Evolutionary conservation across 768 basidiomycete genomes (phyloP).

Genomic region (Epithele typhae): DNA sequence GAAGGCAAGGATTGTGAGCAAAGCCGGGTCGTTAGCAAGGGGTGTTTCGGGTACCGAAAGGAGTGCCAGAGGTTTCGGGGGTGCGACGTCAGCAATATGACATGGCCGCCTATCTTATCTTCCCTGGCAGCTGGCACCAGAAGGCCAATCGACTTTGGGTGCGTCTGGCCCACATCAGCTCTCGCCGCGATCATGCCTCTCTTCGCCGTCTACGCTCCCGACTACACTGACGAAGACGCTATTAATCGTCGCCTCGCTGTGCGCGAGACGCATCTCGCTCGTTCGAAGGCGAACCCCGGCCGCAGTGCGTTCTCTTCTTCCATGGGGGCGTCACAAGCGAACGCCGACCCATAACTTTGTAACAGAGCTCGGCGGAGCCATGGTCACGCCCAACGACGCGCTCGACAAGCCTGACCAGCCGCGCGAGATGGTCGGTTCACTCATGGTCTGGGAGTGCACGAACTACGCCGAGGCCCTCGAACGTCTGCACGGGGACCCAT

Average conservation of each 20-base stretch:
- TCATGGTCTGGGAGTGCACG: slow-evolving; percentile 49
- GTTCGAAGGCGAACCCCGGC: slow-evolving; percentile 35
- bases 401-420: slow-evolving; percentile 26
- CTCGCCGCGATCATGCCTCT: slow-evolving; percentile 9
- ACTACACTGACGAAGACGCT: slow-evolving; percentile 55
- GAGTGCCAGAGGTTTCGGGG: no score
- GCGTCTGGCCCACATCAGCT: no score
- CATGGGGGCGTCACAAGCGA: no score
- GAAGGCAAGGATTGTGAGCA: background rate
- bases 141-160: no score
- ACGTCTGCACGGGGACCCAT: slow-evolving; percentile 36
- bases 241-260: slow-evolving; percentile 57
- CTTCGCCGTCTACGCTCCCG: slow-evolving; percentile 65
- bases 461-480: slow-evolving; percentile 43
- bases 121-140: no score
- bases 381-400: slow-evolving; percentile 17
- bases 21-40: no score
- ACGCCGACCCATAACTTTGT: no score
- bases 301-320: no score
- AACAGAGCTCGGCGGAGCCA: slow-evolving; percentile 20
- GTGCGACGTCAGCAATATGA: no score
- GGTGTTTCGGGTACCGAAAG: no score
- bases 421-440: slow-evolving; percentile 55
- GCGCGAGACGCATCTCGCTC: slow-evolving; percentile 46
- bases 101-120: no score